Base-by-base conservation (phyloP, 1,139 yeast genomes). In the Martiniozyma asiatica region DNA sequence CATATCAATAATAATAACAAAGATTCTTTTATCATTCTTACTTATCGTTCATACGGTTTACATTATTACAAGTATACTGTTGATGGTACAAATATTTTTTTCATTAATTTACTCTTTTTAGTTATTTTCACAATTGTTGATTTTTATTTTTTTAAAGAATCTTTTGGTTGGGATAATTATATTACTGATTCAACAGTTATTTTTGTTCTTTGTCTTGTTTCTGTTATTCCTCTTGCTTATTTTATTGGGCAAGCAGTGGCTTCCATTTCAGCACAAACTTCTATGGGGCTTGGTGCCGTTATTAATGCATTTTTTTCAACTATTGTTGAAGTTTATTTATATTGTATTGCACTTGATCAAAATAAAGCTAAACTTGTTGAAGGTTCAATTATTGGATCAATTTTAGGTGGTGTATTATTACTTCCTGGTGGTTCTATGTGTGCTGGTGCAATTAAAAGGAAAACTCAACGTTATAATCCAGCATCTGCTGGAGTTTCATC, bases 221-320 rank as follows among this genome's bases (percentile, higher is more conserved):
- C 96, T 2, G 82, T 89, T 38, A 71, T 89, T 29, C 98, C 99
- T 3, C 63, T 89, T 42, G 98, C 98, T 0, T 89, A 89, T 51
- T 89, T 87, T 53, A 87, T 89, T 46, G 99, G 99, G 4, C 97
- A 89, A 54, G 98, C 97, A 2, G 98, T 89, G 16, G 99, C 99
- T 0, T 87, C 97, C 2, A 89, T 89, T 40, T 81, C 95, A 3
- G 97, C 98, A 0, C 98, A 92, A 57, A 84, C 96, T 1, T 87
- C 97, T 0, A 89, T 89, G 97, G 96, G 97, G n/a, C 76, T 89
- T 41, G 98, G 98, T 60, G 98, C 99, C 2, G 95, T 87, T 1
- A 85, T 89, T 44, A 89, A 89, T 54, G 99, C 99, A 1, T 87
- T 92, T 47, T 89, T 89, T 63, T 87, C 98, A 1, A 87, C 98